Percentiles rank a stretch among this genome's conserved stretches.
Conservation (phyloP, 2,329 filamentous ascomycete genomes). For the Alternaria ventricosa region DNA sequence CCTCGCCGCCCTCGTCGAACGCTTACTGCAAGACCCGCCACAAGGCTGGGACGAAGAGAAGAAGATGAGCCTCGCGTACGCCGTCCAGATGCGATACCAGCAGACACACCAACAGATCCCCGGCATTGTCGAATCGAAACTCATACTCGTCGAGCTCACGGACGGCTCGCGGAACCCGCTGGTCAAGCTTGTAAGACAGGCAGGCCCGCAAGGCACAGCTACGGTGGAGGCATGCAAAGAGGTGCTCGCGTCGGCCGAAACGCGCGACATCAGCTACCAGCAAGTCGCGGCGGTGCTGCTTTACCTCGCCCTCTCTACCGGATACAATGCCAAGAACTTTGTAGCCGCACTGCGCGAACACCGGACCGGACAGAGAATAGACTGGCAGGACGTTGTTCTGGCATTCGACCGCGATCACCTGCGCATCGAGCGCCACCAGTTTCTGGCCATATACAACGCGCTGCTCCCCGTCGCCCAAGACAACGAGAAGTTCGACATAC, state of each 20-base stretch:
- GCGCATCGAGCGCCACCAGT: slow-evolving; percentile 78
- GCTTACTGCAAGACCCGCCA: slow-evolving; percentile 84
- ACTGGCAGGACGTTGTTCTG: slow-evolving; percentile 74
- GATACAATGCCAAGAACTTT: slow-evolving; percentile 72
- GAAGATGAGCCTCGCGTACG: slow-evolving; percentile 71
- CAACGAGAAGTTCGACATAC: slow-evolving; percentile 75
- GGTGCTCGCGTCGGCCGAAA: slow-evolving; percentile 61
- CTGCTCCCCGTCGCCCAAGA: slow-evolving; percentile 73
- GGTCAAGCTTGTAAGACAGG: slow-evolving; percentile 71
- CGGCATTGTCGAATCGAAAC: slow-evolving; percentile 70
- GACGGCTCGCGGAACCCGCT: slow-evolving; percentile 66
- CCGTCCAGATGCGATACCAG: slow-evolving; percentile 68
- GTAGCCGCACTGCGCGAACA: slow-evolving; percentile 65
- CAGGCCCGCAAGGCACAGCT: slow-evolving; percentile 75
- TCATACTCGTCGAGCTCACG: slow-evolving; percentile 72
- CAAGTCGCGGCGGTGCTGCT: slow-evolving; percentile 83
- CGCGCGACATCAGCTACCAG: slow-evolving; percentile 75
- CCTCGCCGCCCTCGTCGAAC: slow-evolving; percentile 81
- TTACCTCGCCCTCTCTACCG: slow-evolving; percentile 68
- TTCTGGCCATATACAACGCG: slow-evolving; percentile 80
- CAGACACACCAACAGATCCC: slow-evolving; percentile 70
- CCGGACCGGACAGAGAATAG: slow-evolving; percentile 62
- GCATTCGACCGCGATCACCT: slow-evolving; percentile 82
- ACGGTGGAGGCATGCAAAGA: slow-evolving; percentile 74
- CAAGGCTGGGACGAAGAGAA: slow-evolving; percentile 81